Percentiles rank a stretch among this genome's conserved stretches.
Evolutionary conservation across 169 alveolate genomes (phyloP).

Genomic region (Plasmodium sp.): DNA sequence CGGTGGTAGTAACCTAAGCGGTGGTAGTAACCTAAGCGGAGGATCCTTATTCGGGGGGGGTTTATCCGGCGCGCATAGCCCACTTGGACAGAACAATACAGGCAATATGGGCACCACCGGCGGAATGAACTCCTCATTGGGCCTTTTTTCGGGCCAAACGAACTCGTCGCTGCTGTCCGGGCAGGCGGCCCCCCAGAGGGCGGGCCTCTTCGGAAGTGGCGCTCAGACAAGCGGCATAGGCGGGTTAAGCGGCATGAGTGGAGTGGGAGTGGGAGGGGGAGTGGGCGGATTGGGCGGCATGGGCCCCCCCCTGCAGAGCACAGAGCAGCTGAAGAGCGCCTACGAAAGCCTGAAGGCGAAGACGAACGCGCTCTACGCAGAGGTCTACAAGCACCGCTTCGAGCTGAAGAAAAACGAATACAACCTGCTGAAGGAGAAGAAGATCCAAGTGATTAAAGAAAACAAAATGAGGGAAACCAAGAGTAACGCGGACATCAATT

Average conservation of each 20-base stretch:
- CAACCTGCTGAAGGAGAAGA: slow-evolving; percentile 39
- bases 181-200: not conserved
- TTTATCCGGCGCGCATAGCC: not conserved
- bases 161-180: not conserved
- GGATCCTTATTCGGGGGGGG: not conserved
- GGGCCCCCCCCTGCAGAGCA: not conserved
- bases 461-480: slow-evolving; percentile 35
- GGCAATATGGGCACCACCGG: not conserved
- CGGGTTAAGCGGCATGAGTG: too few relatives aligned
- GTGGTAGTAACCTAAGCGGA: not conserved
- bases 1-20: not conserved
- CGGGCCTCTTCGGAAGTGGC: not conserved
- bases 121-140: not conserved
- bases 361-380: slow-evolving; percentile 48
- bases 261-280: too few relatives aligned
- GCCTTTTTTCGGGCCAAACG: not conserved
- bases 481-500: slow-evolving; percentile 59
- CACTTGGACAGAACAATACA: not conserved
- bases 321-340: slow-evolving; percentile 15
- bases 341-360: slow-evolving; percentile 42
- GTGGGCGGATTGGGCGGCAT: not conserved
- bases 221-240: too few relatives aligned
- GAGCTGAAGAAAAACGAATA: slow-evolving; percentile 52
- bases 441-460: slow-evolving; percentile 43
- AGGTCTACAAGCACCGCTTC: slow-evolving; percentile 26